Evolutionary conservation across 2,329 filamentous ascomycete genomes (phyloP), one percentile per base, ranked within the genome.

Genomic region (Sphaceloma murrayae): DNA sequence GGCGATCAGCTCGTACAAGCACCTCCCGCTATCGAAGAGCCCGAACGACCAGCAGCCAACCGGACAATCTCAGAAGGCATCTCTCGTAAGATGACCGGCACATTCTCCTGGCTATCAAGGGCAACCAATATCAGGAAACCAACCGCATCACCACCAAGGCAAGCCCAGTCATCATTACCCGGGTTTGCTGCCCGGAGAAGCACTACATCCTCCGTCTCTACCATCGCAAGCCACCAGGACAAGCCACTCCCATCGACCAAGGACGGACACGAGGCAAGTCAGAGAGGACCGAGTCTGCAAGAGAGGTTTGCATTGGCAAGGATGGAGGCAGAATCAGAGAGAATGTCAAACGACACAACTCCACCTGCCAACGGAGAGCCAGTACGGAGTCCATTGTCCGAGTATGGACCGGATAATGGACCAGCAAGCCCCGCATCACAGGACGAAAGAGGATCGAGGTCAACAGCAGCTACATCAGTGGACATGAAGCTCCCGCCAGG

Each of bases 91-190:
- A 74, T 93, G 45, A 88, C 85, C 6, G 85, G 85, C 53, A 85
- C 83, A n/a, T 93, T 94, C 55, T 77, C 85, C 29, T 89, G 85
- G 80, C 73, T 93, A 29, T 85, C 85, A 22, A 72, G 85, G 19
- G 62, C 63, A 8, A 70, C 72, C 26, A 74, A 72, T 58, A 75
- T 74, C 43, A 60, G 68, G 31, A 72, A 75, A 42, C 73, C 78
- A 9, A 72, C 75, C 4, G 73, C 81, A 13, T 57, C 72, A 48
- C 66, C 73, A 22, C 56, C 73, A 48, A 61, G 49, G 49, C 51
- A 59, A 18, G 60, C 63, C 17, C 42, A 24, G 18, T 14, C 30
- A 17, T 32, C 29, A 14, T 45, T 45, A 11, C 42, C 42, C 22
- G 30, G 29, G 11, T 45, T 45, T 13, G 56, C 53, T 19, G 64